Conservation (phyloP, 106 monocot genomes). For the Phalaenopsis aphrodite region DNA sequence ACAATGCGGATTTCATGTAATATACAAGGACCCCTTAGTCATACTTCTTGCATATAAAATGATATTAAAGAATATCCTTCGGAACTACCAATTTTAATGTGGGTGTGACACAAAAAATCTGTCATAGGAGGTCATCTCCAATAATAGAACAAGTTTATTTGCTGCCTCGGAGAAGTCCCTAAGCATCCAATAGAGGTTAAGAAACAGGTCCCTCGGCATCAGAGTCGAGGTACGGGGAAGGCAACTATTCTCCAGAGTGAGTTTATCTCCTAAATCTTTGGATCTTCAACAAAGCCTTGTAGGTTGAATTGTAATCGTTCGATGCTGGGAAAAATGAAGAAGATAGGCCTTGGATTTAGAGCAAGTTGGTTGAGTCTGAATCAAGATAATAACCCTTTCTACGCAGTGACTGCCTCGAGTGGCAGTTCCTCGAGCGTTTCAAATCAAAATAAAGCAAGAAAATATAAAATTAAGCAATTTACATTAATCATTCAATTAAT, state of each 20-base stretch:
- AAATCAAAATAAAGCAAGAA: neutral
- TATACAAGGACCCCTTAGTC: neutral
- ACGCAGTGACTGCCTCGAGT: slow-evolving; percentile 65
- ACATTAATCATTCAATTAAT: too few relatives aligned
- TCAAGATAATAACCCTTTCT: slow-evolving; percentile 67
- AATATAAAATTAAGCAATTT: neutral
- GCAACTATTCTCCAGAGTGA: slow-evolving; percentile 61
- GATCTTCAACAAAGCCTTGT: slow-evolving; percentile 43
- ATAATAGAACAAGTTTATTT: neutral
- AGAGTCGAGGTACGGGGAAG: slow-evolving; percentile 4
- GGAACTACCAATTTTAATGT: neutral
- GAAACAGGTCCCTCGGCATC: slow-evolving; percentile 46
- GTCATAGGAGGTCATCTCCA: neutral
- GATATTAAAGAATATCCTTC: neutral
- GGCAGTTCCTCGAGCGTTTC: slow-evolving; percentile 90
- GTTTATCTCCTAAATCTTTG: slow-evolving; percentile 41
- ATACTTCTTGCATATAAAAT: neutral
- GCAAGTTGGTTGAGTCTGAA: slow-evolving; percentile 50
- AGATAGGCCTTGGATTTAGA: slow-evolving; percentile 52
- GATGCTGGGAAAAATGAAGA: slow-evolving; percentile 40
- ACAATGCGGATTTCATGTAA: neutral
- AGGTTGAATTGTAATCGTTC: slow-evolving; percentile 28
- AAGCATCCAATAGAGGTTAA: slow-evolving; percentile 20
- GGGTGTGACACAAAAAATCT: neutral
- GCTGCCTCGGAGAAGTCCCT: neutral